A percentile compares a stretch with the other conserved stretches of the same genome.
phyloP scores from a whole-genome alignment of 2,329 filamentous ascomycete species.

The Penicillium sp. region DNA sequence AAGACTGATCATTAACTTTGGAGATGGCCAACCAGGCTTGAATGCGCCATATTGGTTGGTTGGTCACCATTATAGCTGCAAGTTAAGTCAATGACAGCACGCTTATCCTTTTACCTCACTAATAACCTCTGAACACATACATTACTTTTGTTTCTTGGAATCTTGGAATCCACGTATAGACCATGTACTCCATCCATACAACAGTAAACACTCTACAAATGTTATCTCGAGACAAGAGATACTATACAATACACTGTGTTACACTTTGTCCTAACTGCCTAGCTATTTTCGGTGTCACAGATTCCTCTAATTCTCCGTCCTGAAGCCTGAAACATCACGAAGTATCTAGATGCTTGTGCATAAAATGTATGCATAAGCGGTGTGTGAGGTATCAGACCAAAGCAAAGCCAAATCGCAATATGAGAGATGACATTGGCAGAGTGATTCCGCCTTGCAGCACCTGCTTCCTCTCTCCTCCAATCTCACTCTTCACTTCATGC shows the following conservation, averaged over 20 bases:
- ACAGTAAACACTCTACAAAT: not conserved
- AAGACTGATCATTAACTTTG: not conserved
- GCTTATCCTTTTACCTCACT: conserved; percentile 9
- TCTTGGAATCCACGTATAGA: not conserved
- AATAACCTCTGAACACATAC: conserved; percentile 11
- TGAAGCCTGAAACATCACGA: not conserved
- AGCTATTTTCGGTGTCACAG: not conserved
- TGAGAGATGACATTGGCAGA: not conserved
- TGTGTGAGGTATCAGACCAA: not conserved
- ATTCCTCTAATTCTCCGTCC: not conserved
- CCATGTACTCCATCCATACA: too few relatives aligned
- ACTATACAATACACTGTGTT: too few relatives aligned
- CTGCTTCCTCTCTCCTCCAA: not conserved
- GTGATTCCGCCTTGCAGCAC: not conserved
- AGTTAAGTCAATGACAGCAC: conserved; percentile 1
- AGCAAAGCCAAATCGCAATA: not conserved
- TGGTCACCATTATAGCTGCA: not conserved
- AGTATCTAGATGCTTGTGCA: not conserved
- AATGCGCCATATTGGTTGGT: not conserved
- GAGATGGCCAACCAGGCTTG: not conserved
- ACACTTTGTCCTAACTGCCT: not conserved
- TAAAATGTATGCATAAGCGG: not conserved
- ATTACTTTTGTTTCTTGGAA: conserved; percentile 1
- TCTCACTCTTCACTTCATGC: not conserved
- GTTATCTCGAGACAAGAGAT: not conserved